These are phyloP conservation scores for Colletotrichum simmondsii DNA, from an alignment of 2,329 filamentous ascomycete species.

Conservation along the genomic window DNA sequence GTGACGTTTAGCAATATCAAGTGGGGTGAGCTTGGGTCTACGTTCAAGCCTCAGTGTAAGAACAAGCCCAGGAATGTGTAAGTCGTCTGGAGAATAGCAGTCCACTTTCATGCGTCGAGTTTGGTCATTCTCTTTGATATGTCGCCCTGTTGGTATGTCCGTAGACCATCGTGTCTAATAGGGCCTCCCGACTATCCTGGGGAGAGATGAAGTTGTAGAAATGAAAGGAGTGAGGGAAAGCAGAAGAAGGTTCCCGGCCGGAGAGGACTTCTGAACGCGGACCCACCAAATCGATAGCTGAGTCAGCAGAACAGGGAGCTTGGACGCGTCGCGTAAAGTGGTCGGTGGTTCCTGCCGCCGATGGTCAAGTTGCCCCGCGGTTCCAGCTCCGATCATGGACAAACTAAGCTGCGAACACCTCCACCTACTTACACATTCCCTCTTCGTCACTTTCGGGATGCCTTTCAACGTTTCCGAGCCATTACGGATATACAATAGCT, in stretches of 20 bases:
- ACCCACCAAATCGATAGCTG: neutral
- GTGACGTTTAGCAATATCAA: slow-evolving; percentile 68
- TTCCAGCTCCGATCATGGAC: neutral
- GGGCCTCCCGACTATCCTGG: no score
- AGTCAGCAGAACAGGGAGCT: neutral
- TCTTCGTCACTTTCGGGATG: neutral
- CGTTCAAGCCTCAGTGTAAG: slow-evolving; percentile 44
- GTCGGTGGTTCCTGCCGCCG: neutral
- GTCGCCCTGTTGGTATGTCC: neutral
- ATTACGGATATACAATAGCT: neutral
- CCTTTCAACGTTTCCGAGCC: no score
- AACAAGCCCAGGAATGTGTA: slow-evolving; percentile 20
- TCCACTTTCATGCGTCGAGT: neutral
- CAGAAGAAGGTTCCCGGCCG: neutral
- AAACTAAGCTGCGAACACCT: neutral
- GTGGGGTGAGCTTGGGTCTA: slow-evolving; percentile 71
- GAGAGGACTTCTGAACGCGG: neutral
- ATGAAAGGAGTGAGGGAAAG: no score
- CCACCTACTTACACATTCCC: neutral
- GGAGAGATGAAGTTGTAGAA: neutral
- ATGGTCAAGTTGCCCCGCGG: neutral
- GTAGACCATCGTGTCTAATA: neutral
- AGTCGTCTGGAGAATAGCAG: neutral
- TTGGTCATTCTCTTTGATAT: neutral
- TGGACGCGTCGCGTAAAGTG: slow-evolving; percentile 32